Base-by-base conservation (phyloP, 805 yeast species). In the Jamesozyma gamospora region DNA sequence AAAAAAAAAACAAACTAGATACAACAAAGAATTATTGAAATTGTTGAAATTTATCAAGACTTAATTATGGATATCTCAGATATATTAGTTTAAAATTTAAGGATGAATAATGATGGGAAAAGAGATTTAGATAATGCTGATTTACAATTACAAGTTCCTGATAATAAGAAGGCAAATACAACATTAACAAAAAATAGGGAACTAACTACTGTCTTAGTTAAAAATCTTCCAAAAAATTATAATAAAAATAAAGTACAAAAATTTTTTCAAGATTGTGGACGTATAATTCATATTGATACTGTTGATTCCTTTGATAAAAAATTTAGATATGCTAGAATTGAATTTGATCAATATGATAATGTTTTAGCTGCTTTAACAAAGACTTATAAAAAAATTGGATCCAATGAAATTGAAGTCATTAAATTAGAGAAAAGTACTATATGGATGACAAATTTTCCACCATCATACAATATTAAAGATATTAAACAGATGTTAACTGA, bases 361-460 rank as follows among this genome's bases (percentile, higher is more conserved):
- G 69, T 78, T 1, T 56, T 75, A 1, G 58, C 79, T 3, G 83
- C 86, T 0, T 56, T 80, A 34, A 77, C 88, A 0, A 77, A 71
- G 45, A 73, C 75, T 26, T 65, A 59, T 42, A 80, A 79, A 50
- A 51, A 42, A 9, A 41, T 79, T 0, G 66, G 64, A 0, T 26
- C 38, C 8, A 72, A 66, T 0, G 67, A 64, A 29, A 61, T 84
- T 0, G 36, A 49, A 3, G 81, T 84, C 0, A 55, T 53, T 3
- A 58, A 71, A 28, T 57, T 74, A 2, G 51, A 60, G 16, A 63
- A 70, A 12, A 63, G 73, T 28, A 79, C 86, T 0, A 42, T 84
- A 1, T 85, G 85, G 80, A 76, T 79, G 2, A 73, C 88, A 0
- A 84, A 84, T 50, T 83, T 72, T 49, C 87, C 94, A 0, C 79